Evolutionary conservation across 768 basidiomycete species (phyloP).

Genomic region (Rhodotorula kratochvilovae): DNA sequence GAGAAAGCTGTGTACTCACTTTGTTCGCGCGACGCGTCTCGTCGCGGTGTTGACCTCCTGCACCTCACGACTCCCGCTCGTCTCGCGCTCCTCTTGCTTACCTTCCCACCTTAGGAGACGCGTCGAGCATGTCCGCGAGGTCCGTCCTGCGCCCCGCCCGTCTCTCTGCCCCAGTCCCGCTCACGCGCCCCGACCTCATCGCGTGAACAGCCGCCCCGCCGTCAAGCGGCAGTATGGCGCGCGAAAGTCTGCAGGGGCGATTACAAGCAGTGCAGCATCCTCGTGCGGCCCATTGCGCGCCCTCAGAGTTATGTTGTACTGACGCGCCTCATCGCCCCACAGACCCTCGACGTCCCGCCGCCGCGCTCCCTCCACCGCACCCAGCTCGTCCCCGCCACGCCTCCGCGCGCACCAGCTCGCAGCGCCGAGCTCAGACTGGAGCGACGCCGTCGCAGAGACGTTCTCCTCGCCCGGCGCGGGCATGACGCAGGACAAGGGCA

Average conservation of each 20-base stretch:
- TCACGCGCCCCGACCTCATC: neutral
- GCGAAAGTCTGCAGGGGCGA: slow-evolving; percentile 1
- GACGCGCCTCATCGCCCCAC: neutral
- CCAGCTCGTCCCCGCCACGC: neutral
- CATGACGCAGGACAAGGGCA: neutral
- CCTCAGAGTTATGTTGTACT: neutral
- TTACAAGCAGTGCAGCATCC: neutral
- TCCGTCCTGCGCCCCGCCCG: neutral
- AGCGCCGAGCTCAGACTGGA: neutral
- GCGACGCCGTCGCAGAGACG: neutral
- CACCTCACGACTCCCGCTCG: neutral
- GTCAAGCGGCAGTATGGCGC: slow-evolving; percentile 37
- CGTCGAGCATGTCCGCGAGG: neutral
- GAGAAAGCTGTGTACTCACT: no score
- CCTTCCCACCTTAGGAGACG: no score
- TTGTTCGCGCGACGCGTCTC: neutral
- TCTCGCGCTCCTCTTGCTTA: neutral
- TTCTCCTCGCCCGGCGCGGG: neutral
- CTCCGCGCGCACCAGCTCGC: neutral
- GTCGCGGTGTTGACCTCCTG: neutral
- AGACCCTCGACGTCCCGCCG: neutral
- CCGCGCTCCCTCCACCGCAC: neutral
- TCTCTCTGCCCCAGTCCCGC: neutral
- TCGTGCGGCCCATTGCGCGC: neutral
- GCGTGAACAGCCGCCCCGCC: slow-evolving; percentile 9